phyloP scores from a whole-genome alignment of 23 red algal genomes.

The Gracilaria domingensis region DNA sequence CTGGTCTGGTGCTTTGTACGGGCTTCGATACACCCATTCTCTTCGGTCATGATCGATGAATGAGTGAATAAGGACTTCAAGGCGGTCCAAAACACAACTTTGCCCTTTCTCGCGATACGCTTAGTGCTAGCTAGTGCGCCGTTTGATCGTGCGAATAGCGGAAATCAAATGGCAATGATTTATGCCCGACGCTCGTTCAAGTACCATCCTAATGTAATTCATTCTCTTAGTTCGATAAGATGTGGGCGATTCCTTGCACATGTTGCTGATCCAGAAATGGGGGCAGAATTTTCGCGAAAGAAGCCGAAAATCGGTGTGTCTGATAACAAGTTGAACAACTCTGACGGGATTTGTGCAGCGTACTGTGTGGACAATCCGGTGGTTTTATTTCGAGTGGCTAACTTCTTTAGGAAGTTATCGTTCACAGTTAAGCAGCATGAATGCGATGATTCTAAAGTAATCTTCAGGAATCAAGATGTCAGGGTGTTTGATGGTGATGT shows the following conservation, averaged over 20 bases:
- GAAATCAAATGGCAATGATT: too few relatives aligned
- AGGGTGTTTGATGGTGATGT: slow-evolving; percentile 37
- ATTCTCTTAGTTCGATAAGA: neutral
- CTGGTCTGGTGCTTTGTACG: too few relatives aligned
- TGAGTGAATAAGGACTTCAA: too few relatives aligned
- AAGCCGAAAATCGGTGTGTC: neutral
- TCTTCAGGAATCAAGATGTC: slow-evolving; percentile 19
- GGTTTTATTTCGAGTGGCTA: slow-evolving; percentile 17
- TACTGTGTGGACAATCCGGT: slow-evolving; percentile 59
- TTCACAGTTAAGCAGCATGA: neutral
- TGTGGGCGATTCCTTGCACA: neutral
- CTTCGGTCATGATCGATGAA: too few relatives aligned
- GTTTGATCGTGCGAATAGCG: too few relatives aligned
- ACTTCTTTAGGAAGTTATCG: slow-evolving; percentile 13
- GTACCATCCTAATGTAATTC: too few relatives aligned
- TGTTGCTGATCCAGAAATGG: neutral
- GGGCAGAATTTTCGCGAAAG: neutral
- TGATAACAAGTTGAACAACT: neutral
- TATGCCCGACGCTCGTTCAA: too few relatives aligned
- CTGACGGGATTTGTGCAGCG: slow-evolving; percentile 72
- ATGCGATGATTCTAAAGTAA: neutral
- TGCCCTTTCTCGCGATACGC: too few relatives aligned
- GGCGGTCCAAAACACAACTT: too few relatives aligned
- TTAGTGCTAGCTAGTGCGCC: too few relatives aligned
- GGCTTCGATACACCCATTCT: too few relatives aligned